These are phyloP conservation scores for Trichoderma sp. DNA, from an alignment of 2,329 filamentous ascomycete species.

Conservation along the genomic window DNA sequence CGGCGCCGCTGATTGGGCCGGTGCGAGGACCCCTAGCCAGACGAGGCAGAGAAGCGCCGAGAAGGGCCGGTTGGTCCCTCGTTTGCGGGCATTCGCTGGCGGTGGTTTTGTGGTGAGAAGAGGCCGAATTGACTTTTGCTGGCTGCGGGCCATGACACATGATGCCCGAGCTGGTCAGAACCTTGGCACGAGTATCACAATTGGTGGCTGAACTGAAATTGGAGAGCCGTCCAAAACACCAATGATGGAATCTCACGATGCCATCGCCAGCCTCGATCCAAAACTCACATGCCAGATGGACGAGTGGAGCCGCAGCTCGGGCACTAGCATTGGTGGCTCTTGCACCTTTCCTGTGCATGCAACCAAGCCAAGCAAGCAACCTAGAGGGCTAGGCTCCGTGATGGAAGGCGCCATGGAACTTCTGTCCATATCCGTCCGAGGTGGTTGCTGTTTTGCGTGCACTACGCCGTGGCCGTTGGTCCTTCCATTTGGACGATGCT, in stretches of 20 bases:
- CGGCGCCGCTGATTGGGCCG: conserved; percentile 6
- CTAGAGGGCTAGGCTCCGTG: conserved; percentile 7
- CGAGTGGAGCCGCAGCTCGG: conserved; percentile 2
- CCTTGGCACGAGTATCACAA: not conserved
- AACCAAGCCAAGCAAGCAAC: not conserved
- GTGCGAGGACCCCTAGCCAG: conserved; percentile 17
- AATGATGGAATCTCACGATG: not conserved
- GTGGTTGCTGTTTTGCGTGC: not conserved
- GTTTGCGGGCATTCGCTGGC: conserved; percentile 7
- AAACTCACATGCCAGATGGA: not conserved
- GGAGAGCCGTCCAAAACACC: not conserved
- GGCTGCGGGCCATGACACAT: conserved; percentile 15
- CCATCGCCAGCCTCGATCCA: too few relatives aligned
- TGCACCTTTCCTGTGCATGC: conserved; percentile 7
- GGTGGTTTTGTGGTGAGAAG: conserved; percentile 8
- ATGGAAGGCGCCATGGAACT: conserved; percentile 26
- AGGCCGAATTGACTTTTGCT: not conserved
- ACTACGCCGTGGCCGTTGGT: too few relatives aligned
- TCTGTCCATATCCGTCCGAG: not conserved
- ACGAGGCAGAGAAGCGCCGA: conserved; percentile 41
- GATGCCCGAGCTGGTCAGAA: not conserved
- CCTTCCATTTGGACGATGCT: not conserved
- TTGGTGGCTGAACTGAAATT: conserved; percentile 8
- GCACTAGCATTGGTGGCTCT: conserved; percentile 22
- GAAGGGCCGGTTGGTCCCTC: conserved; percentile 37